Percentiles rank a stretch among this genome's conserved stretches.
Evolutionary conservation across 495 filamentous ascomycete species (phyloP).

Genomic region (Cercophora sp.): DNA sequence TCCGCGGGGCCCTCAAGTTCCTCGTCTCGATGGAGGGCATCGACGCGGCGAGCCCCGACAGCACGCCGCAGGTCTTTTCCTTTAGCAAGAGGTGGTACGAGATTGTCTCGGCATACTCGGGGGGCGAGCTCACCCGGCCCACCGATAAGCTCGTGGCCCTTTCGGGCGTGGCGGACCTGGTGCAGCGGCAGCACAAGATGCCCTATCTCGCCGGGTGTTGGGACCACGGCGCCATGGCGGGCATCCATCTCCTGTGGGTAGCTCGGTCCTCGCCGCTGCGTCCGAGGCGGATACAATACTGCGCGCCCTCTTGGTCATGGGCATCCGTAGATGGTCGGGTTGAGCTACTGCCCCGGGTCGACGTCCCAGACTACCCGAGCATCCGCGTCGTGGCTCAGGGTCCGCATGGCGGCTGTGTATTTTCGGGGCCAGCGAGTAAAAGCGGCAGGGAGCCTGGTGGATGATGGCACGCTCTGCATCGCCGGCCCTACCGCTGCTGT

Average conservation of each 20-base stretch:
- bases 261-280: no score
- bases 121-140: constrained; percentile 6
- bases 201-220: neutral
- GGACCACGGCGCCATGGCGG: neutral
- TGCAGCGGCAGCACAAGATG: neutral
- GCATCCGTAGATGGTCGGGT: neutral
- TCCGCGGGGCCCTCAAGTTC: constrained; percentile 11
- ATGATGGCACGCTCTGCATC: no score
- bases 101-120: constrained; percentile 10
- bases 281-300: no score
- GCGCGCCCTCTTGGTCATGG: constrained; percentile 16
- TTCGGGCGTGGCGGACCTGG: constrained; percentile 8
- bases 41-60: neutral
- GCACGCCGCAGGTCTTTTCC: neutral
- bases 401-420: no score
- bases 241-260: constrained; percentile 1
- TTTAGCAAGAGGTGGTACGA: constrained; percentile 14
- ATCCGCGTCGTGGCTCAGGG: no score
- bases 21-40: constrained; percentile 5
- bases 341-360: neutral
- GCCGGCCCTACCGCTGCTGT: no score
- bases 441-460: no score
- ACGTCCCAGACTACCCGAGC: no score
- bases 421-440: no score
- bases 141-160: constrained; percentile 16